A percentile compares a stretch with the other conserved stretches of the same genome.
Evolutionary conservation across 1,139 yeast species (phyloP).

Genomic region (Lodderomyces oxycetoniae): DNA sequence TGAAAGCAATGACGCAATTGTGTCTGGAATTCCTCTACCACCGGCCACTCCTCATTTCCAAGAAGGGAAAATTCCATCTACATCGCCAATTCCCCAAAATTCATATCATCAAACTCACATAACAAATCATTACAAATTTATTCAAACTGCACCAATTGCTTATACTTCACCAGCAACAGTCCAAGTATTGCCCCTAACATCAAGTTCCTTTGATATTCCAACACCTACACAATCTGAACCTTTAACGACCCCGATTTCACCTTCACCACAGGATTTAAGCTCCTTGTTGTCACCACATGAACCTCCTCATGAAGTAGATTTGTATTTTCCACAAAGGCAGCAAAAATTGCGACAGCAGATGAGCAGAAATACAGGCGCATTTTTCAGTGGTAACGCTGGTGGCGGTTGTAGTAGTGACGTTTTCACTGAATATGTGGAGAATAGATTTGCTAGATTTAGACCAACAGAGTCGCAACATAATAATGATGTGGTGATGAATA

Average conservation of each 20-base stretch:
- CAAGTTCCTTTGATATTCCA: conserved; percentile 8
- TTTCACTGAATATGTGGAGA: conserved; percentile 46
- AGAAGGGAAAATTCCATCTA: not conserved
- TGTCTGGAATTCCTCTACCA: not conserved
- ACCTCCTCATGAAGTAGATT: conserved; percentile 10
- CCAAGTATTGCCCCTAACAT: conserved; percentile 5
- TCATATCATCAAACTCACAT: conserved; percentile 2
- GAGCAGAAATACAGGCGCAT: not conserved
- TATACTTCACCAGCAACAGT: conserved; percentile 2
- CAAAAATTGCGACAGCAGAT: conserved; percentile 1
- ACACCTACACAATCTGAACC: conserved; percentile 4
- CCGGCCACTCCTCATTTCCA: not conserved
- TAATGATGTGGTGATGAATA: conserved; percentile 30
- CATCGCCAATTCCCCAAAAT: not conserved
- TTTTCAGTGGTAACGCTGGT: no score
- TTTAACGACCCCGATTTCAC: conserved; percentile 1
- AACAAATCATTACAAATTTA: conserved; percentile 4
- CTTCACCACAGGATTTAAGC: conserved; percentile 2
- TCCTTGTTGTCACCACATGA: conserved; percentile 9
- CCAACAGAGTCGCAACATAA: conserved; percentile 45
- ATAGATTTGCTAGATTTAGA: conserved; percentile 48
- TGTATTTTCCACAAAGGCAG: conserved; percentile 5
- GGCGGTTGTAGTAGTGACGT: conserved; percentile 17
- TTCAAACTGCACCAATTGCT: conserved; percentile 1
- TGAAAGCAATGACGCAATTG: not conserved